Percentiles rank a stretch among this genome's conserved stretches.
Evolutionary conservation across 768 basidiomycete species (phyloP).

Genomic region (Termitomyces sp.): DNA sequence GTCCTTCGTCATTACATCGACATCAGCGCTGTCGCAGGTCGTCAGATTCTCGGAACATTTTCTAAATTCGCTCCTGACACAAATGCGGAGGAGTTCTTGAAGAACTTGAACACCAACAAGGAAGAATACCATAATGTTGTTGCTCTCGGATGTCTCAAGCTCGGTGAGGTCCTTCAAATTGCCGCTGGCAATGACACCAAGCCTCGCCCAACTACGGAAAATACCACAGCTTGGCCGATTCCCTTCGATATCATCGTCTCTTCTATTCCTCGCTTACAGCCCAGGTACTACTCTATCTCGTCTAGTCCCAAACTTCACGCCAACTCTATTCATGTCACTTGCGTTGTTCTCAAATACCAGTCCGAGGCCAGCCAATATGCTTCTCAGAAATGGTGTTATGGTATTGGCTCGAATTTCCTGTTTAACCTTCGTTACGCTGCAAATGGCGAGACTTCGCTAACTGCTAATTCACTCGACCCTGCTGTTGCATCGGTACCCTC

Average conservation of each 20-base stretch:
- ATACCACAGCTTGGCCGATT: constrained; percentile 83
- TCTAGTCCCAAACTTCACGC: constrained; percentile 92
- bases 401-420: constrained; percentile 93
- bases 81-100: constrained; percentile 68
- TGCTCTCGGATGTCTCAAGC: constrained; percentile 77
- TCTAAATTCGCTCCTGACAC: constrained; percentile 85
- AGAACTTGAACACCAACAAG: constrained; percentile 80
- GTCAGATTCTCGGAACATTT: constrained; percentile 85
- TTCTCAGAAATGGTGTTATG: constrained; percentile 67
- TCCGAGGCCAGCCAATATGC: constrained; percentile 50
- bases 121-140: constrained; percentile 79
- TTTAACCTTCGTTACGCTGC: constrained; percentile 83
- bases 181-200: constrained; percentile 76
- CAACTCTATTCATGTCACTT: constrained; percentile 89
- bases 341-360: constrained; percentile 92
- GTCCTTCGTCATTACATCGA: constrained; percentile 97
- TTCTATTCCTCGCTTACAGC: constrained; percentile 88
- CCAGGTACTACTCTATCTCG: constrained; percentile 98
- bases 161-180: constrained; percentile 89
- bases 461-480: constrained; percentile 28
- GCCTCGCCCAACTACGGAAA: constrained; percentile 52
- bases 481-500: constrained; percentile 45
- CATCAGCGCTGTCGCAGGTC: constrained; percentile 89
- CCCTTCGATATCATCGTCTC: constrained; percentile 98
- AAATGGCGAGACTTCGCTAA: constrained; percentile 48